Percentiles rank a stretch among this genome's conserved stretches.
Conservation (phyloP, 306 rosid genomes). For the Arachis stenosperma region DNA sequence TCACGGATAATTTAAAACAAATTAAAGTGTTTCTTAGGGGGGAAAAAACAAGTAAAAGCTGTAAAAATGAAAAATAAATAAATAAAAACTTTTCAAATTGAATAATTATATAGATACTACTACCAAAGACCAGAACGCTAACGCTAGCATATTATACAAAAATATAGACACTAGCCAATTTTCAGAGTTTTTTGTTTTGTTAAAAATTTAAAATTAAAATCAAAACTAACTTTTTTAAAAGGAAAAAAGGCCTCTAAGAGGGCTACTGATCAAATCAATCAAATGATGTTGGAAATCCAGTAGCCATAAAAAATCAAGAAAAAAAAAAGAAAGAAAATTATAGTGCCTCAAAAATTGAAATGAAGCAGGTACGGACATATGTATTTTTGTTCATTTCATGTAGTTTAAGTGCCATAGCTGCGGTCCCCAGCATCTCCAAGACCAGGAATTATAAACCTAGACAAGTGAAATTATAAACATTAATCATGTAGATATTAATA, state of each 20-base stretch:
- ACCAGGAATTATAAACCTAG: constrained; percentile 94
- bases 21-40: too few relatives aligned
- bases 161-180: neutral
- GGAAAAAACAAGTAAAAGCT: too few relatives aligned
- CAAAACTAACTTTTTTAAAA: too few relatives aligned
- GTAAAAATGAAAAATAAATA: too few relatives aligned
- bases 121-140: neutral
- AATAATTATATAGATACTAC: too few relatives aligned
- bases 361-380: neutral
- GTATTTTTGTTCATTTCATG: constrained; percentile 40
- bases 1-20: too few relatives aligned
- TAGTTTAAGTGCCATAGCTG: constrained; percentile 74
- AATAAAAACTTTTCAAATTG: too few relatives aligned
- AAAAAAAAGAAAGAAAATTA: neutral
- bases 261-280: constrained; percentile 8
- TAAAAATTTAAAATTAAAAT: neutral
- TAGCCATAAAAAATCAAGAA: neutral
- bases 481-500: constrained; percentile 5
- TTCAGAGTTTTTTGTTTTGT: neutral
- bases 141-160: neutral
- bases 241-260: neutral
- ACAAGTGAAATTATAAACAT: constrained; percentile 1
- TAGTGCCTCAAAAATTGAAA: constrained; percentile 47
- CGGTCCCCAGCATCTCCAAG: constrained; percentile 99
- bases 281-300: constrained; percentile 7